A percentile compares a stretch with the other conserved stretches of the same genome.
phyloP scores from a whole-genome alignment of 2,329 filamentous ascomycete species.

The Aspergillus thermomutatus region DNA sequence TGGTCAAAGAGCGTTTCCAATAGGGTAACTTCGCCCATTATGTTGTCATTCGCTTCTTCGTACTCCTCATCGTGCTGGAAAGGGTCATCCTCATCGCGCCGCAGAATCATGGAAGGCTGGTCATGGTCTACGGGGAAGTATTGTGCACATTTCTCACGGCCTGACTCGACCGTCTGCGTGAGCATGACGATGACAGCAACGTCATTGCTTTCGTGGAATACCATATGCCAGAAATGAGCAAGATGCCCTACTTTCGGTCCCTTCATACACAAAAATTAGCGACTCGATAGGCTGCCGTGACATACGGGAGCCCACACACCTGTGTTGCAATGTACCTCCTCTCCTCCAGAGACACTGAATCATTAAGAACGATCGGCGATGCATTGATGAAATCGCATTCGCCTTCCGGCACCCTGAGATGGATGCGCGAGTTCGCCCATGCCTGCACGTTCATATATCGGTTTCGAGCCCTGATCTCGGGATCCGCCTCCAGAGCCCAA shows the following conservation, averaged over 20 bases:
- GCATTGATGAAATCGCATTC: slow-evolving; percentile 79
- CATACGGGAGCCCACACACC: slow-evolving; percentile 33
- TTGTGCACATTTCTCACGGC: slow-evolving; percentile 77
- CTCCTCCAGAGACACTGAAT: slow-evolving; percentile 43
- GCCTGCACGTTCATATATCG: slow-evolving; percentile 88
- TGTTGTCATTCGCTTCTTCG: slow-evolving; percentile 60
- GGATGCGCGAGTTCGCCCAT: slow-evolving; percentile 81
- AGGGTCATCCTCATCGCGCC: slow-evolving; percentile 33
- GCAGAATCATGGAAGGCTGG: slow-evolving; percentile 47
- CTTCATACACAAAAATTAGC: slow-evolving; percentile 27
- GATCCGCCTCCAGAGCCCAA: slow-evolving; percentile 58
- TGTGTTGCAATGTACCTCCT: slow-evolving; percentile 85
- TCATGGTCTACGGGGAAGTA: slow-evolving; percentile 71
- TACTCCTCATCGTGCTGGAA: slow-evolving; percentile 57
- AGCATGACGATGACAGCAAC: slow-evolving; percentile 90
- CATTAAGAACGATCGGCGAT: slow-evolving; percentile 63
- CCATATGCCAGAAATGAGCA: slow-evolving; percentile 92
- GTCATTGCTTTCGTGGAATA: slow-evolving; percentile 73
- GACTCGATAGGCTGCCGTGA: background rate
- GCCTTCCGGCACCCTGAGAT: slow-evolving; percentile 71
- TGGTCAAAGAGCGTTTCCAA: slow-evolving; percentile 53
- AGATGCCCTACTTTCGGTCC: slow-evolving; percentile 76
- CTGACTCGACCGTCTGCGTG: slow-evolving; percentile 78
- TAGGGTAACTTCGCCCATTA: slow-evolving; percentile 67
- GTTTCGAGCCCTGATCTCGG: slow-evolving; percentile 63